Evolutionary conservation across 192 early-diverging fungal genomes (phyloP).

Genomic region (Haplosporangium gracile): DNA sequence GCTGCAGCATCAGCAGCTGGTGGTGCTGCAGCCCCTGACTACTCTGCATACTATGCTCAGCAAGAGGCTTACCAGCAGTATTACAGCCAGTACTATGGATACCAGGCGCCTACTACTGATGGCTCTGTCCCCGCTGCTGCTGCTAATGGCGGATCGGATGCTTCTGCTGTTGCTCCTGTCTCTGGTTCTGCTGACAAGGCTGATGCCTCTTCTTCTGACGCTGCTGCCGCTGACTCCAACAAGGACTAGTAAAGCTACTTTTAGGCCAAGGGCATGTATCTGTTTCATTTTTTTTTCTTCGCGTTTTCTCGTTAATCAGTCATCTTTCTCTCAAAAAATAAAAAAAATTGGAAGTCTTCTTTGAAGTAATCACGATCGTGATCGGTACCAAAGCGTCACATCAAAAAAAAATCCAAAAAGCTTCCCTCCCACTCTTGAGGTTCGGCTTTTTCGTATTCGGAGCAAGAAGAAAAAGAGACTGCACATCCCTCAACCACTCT

Average conservation of each 20-base stretch:
- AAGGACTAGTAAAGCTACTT: background rate
- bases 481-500: background rate
- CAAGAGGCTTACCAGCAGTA: conserved; percentile 60
- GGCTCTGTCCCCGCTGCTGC: conserved; percentile 1
- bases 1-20: conserved; percentile 14
- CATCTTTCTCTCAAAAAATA: background rate
- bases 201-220: background rate
- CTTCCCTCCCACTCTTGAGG: too few relatives aligned
- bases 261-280: background rate
- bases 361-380: background rate
- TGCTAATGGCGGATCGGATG: background rate
- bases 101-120: conserved; percentile 18
- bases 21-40: conserved; percentile 38
- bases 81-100: conserved; percentile 62
- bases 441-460: conserved; percentile 4
- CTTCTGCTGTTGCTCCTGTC: conserved; percentile 4
- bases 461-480: background rate
- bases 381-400: background rate
- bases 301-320: conserved; percentile 7
- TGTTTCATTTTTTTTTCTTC: background rate
- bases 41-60: conserved; percentile 60
- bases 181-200: conserved; percentile 7
- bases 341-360: background rate
- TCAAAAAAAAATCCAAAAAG: background rate
- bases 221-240: conserved; percentile 1